Evolutionary conservation across 1,284 basidiomycete genomes (phyloP).

Genomic region (Cryptococcus sp.): DNA sequence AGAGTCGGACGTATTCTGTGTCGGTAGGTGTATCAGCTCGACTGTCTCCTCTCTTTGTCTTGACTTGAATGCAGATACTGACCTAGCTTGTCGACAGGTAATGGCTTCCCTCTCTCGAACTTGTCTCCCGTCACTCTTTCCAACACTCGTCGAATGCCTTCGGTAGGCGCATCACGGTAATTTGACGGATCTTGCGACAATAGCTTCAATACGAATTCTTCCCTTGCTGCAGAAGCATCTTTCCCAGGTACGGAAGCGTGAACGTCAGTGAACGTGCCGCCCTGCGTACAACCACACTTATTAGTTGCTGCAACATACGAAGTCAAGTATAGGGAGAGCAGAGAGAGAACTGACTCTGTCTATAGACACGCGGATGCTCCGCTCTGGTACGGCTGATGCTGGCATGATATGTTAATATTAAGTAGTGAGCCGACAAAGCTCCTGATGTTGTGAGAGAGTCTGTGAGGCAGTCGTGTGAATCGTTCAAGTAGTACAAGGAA

Average conservation of each 20-base stretch:
- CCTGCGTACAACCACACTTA: slow-evolving; percentile 9
- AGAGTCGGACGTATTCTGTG: slow-evolving; percentile 83
- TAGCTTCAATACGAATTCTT: slow-evolving; percentile 57
- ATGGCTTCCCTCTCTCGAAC: slow-evolving; percentile 66
- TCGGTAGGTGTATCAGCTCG: neutral
- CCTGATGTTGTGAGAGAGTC: no score
- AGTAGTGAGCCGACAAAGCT: no score
- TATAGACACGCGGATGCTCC: slow-evolving; percentile 44
- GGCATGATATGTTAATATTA: slow-evolving; percentile 12
- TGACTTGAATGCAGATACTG: slow-evolving; percentile 4
- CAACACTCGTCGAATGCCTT: slow-evolving; percentile 82
- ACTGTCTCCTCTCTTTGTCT: neutral
- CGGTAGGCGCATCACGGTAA: slow-evolving; percentile 86
- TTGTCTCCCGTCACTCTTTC: slow-evolving; percentile 66
- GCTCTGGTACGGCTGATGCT: slow-evolving; percentile 24
- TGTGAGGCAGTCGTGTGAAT: no score
- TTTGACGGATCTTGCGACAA: slow-evolving; percentile 80
- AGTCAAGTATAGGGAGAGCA: neutral
- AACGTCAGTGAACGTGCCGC: slow-evolving; percentile 50
- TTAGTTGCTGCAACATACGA: no score
- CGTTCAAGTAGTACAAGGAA: no score
- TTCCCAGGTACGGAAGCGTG: slow-evolving; percentile 22
- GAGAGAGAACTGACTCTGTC: slow-evolving; percentile 24
- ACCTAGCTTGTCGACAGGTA: slow-evolving; percentile 78
- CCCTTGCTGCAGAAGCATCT: slow-evolving; percentile 15